These are phyloP conservation scores for Aschersonia sp. DNA, from an alignment of 2,329 filamentous ascomycete genomes.

Conservation along the genomic window DNA sequence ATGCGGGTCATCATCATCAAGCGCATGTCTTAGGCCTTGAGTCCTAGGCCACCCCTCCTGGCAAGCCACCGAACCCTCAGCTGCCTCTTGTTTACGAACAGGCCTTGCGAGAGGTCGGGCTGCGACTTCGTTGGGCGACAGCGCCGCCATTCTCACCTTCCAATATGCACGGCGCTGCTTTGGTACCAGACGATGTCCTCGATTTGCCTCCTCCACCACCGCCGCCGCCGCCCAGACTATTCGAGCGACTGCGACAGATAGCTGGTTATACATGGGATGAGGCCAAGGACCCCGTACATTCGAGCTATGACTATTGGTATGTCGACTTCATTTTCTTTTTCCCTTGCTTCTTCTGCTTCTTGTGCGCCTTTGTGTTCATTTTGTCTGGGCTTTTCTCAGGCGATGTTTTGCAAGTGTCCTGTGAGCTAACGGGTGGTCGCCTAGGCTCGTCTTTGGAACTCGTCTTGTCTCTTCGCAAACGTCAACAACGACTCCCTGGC, in stretches of 20 bases:
- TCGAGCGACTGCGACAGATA: constrained; percentile 59
- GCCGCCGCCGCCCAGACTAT: constrained; percentile 47
- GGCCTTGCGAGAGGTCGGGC: background rate
- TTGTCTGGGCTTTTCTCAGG: too few species aligned
- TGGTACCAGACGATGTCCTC: constrained; percentile 37
- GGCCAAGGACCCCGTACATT: constrained; percentile 38
- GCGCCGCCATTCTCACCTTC: constrained; percentile 3
- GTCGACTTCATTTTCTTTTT: constrained; percentile 3
- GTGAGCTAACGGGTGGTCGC: background rate
- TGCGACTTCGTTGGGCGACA: constrained; percentile 3
- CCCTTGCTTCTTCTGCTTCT: too few species aligned
- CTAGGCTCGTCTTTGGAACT: constrained; percentile 52
- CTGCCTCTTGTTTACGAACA: background rate
- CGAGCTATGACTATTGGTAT: constrained; percentile 81
- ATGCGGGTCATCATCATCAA: constrained; percentile 8
- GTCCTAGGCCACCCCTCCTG: constrained; percentile 2
- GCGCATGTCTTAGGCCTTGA: constrained; percentile 12
- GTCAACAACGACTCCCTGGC: constrained; percentile 30
- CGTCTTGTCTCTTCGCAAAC: constrained; percentile 38
- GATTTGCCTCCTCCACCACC: constrained; percentile 52
- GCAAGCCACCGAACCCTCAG: background rate
- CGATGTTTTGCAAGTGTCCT: too few species aligned
- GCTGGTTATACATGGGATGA: constrained; percentile 69
- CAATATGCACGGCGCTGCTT: constrained; percentile 36
- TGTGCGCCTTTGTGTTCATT: too few species aligned